Base-by-base conservation (phyloP, 2,329 filamentous ascomycete genomes). In the Aspergillus ochraceus region DNA sequence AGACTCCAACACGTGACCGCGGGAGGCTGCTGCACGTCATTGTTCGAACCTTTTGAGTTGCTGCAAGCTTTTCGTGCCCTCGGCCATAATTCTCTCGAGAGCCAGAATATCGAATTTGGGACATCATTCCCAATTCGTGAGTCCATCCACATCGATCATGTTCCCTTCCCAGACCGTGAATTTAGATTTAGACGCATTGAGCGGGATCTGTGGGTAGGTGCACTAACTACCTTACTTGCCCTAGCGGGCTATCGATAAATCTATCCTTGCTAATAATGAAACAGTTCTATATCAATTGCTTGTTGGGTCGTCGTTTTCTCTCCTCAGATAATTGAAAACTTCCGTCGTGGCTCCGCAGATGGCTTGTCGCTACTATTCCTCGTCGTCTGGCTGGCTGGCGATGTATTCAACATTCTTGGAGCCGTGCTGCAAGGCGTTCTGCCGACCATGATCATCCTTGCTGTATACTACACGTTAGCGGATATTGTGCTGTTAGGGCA, bases 251-350 rank as follows among this genome's bases (percentile, higher is more conserved):
- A 10, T 36, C 32, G 32, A 36, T 36, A 4, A 6, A 36, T 36
- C 32, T 42, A 8, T 42, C 32, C 47, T 52, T 9, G 57, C 56
- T 63, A 22, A 64, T 54, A 11, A 24, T 30, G 10, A 24, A 47
- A 39, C 30, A 91, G 93, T 39, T 97, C 93, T 9, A 93, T 99
- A 67, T 97, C 92, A 50, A 97, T 99, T 73, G 93, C 93, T 54
- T 97, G 93, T 74, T 97, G 95, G 95, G 90, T 98, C 59, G 91
- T 98, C 39, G 95, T 99, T 59, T 99, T 97, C 80, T 95, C 92
- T 0, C 95, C 95, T 2, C 95, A 99, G 69, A 97, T 99, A 68
- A 89, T 97, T 68, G 92, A 97, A 72, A 97, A 97, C 74, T 97
- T 97, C 79, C 88, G 88, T 64, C 86, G 92, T 58, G 81, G 86